Conservation (phyloP, 768 basidiomycete species). For the Pisolithus microcarpus region DNA sequence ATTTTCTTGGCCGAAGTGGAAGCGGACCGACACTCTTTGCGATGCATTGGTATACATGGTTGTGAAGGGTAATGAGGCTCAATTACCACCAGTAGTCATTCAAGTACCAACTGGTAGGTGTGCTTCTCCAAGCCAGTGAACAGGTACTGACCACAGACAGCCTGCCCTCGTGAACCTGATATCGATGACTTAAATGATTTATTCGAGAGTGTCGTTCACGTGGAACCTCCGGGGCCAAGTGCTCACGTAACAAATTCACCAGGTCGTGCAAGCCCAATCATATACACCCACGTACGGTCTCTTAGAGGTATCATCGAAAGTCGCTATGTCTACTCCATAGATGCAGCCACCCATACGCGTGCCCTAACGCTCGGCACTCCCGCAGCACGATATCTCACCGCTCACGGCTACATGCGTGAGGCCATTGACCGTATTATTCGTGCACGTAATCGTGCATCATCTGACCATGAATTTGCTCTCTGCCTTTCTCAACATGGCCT, state of each 20-base stretch:
- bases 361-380: background rate
- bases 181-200: too few species aligned
- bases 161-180: too few species aligned
- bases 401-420: background rate
- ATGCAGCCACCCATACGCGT: too few species aligned
- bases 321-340: background rate
- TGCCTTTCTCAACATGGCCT: too few species aligned
- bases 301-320: background rate
- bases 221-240: too few species aligned
- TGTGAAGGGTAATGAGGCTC: background rate
- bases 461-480: too few species aligned
- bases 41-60: background rate
- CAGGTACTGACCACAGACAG: background rate
- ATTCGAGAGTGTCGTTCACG: too few species aligned
- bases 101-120: background rate
- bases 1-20: background rate
- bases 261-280: background rate
- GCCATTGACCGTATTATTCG: background rate
- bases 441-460: background rate
- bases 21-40: background rate
- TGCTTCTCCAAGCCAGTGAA: background rate
- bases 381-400: background rate
- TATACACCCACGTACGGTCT: background rate
- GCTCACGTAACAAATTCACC: too few species aligned
- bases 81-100: background rate